Evolutionary conservation across 164 flowering plant genomes (phyloP).

Genomic region (Akebia trifoliata): DNA sequence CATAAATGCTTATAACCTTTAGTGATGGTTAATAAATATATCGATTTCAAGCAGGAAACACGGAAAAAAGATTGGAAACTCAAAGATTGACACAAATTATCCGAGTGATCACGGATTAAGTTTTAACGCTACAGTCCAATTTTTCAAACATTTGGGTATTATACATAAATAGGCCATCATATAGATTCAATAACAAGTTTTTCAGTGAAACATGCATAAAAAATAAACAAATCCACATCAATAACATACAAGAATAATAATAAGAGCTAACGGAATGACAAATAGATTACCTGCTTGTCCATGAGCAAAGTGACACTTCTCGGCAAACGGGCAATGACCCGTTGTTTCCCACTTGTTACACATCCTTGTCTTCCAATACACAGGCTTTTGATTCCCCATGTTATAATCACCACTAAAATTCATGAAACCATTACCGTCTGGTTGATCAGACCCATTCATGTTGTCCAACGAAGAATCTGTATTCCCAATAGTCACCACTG

Average conservation of each 20-base stretch:
- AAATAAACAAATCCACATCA: neutral
- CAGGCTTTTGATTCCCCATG: conserved; percentile 33
- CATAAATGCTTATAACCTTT: no score
- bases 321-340: conserved; percentile 69
- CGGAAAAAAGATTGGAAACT: no score
- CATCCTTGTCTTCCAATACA: conserved; percentile 69
- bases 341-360: conserved; percentile 68
- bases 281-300: conserved; percentile 58
- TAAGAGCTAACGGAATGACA: no score
- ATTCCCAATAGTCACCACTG: conserved; percentile 60
- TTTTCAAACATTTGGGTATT: no score
- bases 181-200: neutral
- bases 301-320: conserved; percentile 89
- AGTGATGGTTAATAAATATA: no score
- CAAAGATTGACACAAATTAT: no score
- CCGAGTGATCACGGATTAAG: no score
- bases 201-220: neutral
- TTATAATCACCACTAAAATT: conserved; percentile 25
- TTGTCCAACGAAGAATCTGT: conserved; percentile 23
- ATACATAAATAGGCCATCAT: no score
- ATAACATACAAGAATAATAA: neutral
- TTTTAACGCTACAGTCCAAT: no score
- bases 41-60: no score
- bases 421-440: conserved; percentile 22
- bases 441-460: conserved; percentile 28